phyloP scores from a whole-genome alignment of 208 protist species.

The Trypanosoma rangeli region DNA sequence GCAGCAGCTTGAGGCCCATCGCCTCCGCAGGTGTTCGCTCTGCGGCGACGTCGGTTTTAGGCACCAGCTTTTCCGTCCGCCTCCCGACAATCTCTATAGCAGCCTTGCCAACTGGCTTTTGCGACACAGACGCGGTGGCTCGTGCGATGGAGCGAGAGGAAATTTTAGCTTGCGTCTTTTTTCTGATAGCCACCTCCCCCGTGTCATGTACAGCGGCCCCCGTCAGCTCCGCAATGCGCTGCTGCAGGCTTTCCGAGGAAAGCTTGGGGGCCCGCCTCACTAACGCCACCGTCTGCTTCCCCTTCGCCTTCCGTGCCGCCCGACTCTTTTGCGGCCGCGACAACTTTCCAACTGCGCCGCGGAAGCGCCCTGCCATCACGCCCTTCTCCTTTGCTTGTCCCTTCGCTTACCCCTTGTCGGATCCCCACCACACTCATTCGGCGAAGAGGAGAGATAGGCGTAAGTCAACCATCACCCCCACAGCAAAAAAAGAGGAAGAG shows the following conservation, averaged over 20 bases:
- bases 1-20: constrained; percentile 66
- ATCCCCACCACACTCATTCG: no score
- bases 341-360: constrained; percentile 70
- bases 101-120: constrained; percentile 57
- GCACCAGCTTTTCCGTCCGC: constrained; percentile 40
- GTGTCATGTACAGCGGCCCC: neutral
- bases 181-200: neutral
- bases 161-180: constrained; percentile 11
- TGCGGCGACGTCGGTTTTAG: constrained; percentile 36
- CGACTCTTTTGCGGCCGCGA: constrained; percentile 63
- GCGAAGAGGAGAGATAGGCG: no score
- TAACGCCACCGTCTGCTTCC: constrained; percentile 53
- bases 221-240: constrained; percentile 69
- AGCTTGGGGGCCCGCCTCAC: constrained; percentile 81
- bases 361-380: constrained; percentile 77
- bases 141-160: constrained; percentile 1
- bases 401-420: neutral
- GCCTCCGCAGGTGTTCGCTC: constrained; percentile 49
- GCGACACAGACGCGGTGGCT: constrained; percentile 1
- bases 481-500: neutral
- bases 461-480: neutral
- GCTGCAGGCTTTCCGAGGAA: constrained; percentile 44
- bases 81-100: constrained; percentile 65
- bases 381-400: neutral
- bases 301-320: constrained; percentile 41